phyloP scores from a whole-genome alignment of 352 stramenopile species.

The Globisporangium solare region DNA sequence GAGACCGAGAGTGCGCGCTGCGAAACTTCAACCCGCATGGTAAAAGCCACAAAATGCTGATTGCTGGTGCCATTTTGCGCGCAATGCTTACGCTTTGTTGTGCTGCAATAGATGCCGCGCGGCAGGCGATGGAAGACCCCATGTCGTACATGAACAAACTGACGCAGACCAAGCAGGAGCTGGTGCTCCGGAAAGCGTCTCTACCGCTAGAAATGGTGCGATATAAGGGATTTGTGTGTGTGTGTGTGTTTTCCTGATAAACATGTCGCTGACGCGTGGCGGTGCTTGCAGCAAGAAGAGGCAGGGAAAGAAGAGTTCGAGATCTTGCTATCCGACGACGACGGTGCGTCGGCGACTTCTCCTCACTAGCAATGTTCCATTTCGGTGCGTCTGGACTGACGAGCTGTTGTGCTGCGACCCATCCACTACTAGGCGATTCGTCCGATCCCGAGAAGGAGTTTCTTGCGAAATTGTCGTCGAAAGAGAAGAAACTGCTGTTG shows the following conservation, averaged over 20 bases:
- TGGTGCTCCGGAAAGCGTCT: constrained; percentile 48
- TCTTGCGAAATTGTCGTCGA: constrained; percentile 50
- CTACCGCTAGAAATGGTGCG: constrained; percentile 68
- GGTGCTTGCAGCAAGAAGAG: constrained; percentile 18
- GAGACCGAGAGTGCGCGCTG: constrained; percentile 77
- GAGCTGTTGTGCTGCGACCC: background rate
- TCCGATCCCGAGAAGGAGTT: constrained; percentile 41
- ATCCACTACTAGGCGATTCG: constrained; percentile 16
- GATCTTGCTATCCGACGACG: constrained; percentile 69
- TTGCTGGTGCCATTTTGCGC: no score
- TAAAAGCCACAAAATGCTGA: constrained; percentile 8
- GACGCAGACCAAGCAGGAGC: constrained; percentile 38
- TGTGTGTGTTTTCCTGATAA: background rate
- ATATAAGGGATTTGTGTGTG: background rate
- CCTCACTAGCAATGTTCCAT: no score
- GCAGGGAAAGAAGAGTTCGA: constrained; percentile 35
- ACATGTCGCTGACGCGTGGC: background rate
- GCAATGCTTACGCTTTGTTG: background rate
- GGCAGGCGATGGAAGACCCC: constrained; percentile 66
- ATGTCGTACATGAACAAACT: constrained; percentile 65
- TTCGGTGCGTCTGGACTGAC: no score
- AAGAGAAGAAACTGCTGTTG: constrained; percentile 56
- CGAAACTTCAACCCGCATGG: constrained; percentile 71
- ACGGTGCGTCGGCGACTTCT: constrained; percentile 10
- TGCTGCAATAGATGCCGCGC: constrained; percentile 45